phyloP scores from a whole-genome alignment of 2,329 filamentous ascomycete genomes.

The Basipetospora chlamydospora region DNA sequence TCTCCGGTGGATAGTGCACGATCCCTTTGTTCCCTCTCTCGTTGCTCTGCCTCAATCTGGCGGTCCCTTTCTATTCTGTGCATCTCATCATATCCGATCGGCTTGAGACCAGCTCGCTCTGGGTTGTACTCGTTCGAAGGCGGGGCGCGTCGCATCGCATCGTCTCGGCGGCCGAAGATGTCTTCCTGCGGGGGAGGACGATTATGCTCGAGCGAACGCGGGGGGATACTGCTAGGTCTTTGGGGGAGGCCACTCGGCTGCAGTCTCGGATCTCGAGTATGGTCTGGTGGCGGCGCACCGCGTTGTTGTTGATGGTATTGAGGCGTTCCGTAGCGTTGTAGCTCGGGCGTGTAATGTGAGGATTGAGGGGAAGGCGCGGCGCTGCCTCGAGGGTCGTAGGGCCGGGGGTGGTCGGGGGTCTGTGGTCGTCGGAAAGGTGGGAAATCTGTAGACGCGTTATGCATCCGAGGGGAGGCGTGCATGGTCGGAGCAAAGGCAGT shows the following conservation, averaged over 20 bases:
- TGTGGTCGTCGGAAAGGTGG: slow-evolving; percentile 50
- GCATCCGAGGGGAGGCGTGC: slow-evolving; percentile 42
- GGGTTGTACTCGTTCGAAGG: slow-evolving; percentile 35
- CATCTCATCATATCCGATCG: slow-evolving; percentile 36
- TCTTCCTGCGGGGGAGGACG: slow-evolving; percentile 25
- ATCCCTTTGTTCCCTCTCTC: slow-evolving; percentile 27
- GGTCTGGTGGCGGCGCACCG: slow-evolving; percentile 36
- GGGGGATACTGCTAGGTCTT: slow-evolving; percentile 31
- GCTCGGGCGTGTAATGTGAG: slow-evolving; percentile 41
- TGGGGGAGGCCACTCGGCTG: slow-evolving; percentile 26
- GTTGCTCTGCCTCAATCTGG: slow-evolving; percentile 26
- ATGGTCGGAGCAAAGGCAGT: slow-evolving; percentile 31
- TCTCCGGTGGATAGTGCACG: slow-evolving; percentile 34
- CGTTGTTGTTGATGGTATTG: slow-evolving; percentile 40
- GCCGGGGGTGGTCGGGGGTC: slow-evolving; percentile 54
- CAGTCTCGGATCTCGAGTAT: slow-evolving; percentile 25
- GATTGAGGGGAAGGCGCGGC: slow-evolving; percentile 33
- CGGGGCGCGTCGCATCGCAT: slow-evolving; percentile 21
- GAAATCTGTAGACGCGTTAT: slow-evolving; percentile 42
- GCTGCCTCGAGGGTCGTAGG: slow-evolving; percentile 33
- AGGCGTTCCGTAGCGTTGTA: slow-evolving; percentile 44
- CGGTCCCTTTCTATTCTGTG: slow-evolving; percentile 34
- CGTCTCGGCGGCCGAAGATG: slow-evolving; percentile 34
- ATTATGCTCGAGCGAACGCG: slow-evolving; percentile 31
- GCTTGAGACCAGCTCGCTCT: slow-evolving; percentile 30